phyloP scores from a whole-genome alignment of 441 rosid genomes.

The Adansonia madagascariensis region DNA sequence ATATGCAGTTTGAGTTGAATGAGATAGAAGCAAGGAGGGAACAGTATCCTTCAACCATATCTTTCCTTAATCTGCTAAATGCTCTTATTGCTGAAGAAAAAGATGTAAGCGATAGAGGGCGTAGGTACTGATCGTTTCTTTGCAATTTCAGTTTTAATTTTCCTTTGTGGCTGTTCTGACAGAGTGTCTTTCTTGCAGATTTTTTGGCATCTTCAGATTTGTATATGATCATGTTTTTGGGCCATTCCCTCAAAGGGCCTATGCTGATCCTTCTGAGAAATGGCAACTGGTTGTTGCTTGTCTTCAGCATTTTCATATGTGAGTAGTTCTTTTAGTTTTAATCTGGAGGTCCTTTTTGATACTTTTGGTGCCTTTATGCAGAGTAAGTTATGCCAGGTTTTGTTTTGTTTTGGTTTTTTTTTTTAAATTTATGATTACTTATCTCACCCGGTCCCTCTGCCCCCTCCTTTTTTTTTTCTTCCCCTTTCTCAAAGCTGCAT shows the following conservation, averaged over 20 bases:
- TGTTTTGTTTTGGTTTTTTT: not conserved
- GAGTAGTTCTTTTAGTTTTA: conserved; percentile 33
- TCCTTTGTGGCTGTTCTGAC: conserved; percentile 32
- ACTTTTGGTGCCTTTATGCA: conserved; percentile 14
- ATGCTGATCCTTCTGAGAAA: conserved; percentile 91
- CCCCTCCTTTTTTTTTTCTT: conserved; percentile 6
- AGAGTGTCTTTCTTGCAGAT: conserved; percentile 58
- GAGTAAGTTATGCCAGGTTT: not conserved
- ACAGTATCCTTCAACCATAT: conserved; percentile 88
- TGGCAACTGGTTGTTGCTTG: conserved; percentile 95
- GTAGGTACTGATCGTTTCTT: conserved; percentile 59
- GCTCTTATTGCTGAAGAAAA: conserved; percentile 88
- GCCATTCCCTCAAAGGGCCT: conserved; percentile 96
- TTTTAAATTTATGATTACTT: not conserved
- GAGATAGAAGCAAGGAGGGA: conserved; percentile 98
- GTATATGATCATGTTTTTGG: conserved; percentile 92
- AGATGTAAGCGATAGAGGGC: conserved; percentile 88
- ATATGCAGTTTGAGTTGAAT: conserved; percentile 97
- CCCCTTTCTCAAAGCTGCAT: not conserved
- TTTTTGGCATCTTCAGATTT: conserved; percentile 90
- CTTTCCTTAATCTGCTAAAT: conserved; percentile 88
- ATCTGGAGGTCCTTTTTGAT: conserved; percentile 18
- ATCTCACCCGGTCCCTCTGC: not conserved
- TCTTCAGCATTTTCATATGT: conserved; percentile 96
- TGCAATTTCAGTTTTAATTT: conserved; percentile 30